Percentiles rank a stretch among this genome's conserved stretches.
These are phyloP conservation scores for Phaeoacremonium minimum DNA, from an alignment of 2,329 filamentous ascomycete genomes.

Conservation along the genomic window DNA sequence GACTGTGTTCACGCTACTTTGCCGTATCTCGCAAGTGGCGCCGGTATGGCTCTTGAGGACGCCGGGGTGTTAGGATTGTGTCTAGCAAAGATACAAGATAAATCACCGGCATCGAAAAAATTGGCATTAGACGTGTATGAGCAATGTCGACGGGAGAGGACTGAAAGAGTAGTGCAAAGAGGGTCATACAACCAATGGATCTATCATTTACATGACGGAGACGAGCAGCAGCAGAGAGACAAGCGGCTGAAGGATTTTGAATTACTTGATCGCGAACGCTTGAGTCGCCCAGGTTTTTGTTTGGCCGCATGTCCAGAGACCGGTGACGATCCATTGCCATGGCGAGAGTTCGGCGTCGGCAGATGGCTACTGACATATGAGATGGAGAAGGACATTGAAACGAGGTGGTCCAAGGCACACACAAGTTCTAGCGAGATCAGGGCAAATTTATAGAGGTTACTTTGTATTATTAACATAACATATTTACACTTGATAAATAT, in stretches of 20 bases:
- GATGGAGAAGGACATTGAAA: conserved; percentile 29
- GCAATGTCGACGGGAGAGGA: conserved; percentile 50
- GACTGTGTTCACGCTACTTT: conserved; percentile 63
- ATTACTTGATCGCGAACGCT: conserved; percentile 22
- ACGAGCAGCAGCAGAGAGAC: conserved; percentile 51
- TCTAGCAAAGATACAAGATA: conserved; percentile 38
- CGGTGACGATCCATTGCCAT: conserved; percentile 34
- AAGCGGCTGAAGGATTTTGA: conserved; percentile 23
- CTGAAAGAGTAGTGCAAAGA: conserved; percentile 53
- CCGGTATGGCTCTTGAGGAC: conserved; percentile 59
- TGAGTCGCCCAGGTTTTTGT: conserved; percentile 13
- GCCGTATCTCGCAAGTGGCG: conserved; percentile 53
- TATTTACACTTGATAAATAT: too few relatives aligned
- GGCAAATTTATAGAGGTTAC: too few relatives aligned
- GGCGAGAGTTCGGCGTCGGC: conserved; percentile 32
- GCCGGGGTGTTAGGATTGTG: conserved; percentile 53
- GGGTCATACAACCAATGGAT: conserved; percentile 59
- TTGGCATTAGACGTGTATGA: conserved; percentile 46
- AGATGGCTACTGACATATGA: conserved; percentile 34
- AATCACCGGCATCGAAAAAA: conserved; percentile 26
- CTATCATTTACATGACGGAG: conserved; percentile 57
- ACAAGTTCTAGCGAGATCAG: too few relatives aligned
- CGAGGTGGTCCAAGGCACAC: conserved; percentile 23
- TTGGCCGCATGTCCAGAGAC: conserved; percentile 21
- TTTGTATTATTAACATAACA: too few relatives aligned